phyloP scores from a whole-genome alignment of 257 asterid species.

The Leptodermis oblonga region DNA sequence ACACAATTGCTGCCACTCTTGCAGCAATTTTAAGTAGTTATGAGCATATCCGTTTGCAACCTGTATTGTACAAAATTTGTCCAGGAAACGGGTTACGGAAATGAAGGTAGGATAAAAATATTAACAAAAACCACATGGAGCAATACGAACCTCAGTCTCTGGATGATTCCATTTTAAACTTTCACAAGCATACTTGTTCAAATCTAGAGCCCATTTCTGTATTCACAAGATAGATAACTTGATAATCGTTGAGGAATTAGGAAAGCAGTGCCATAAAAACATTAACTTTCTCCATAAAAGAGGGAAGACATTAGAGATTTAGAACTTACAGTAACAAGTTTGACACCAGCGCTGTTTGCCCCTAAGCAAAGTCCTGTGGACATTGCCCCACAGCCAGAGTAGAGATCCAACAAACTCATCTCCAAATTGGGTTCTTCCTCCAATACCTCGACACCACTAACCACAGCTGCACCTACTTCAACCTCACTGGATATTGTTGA shows the following conservation, averaged over 20 bases:
- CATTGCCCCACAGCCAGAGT: constrained; percentile 98
- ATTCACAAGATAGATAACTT: neutral
- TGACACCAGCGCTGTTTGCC: constrained; percentile 56
- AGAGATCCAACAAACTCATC: constrained; percentile 56
- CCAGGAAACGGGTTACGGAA: neutral
- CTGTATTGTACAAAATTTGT: constrained; percentile 23
- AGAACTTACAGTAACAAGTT: constrained; percentile 62
- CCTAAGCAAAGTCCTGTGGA: constrained; percentile 86
- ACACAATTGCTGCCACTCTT: constrained; percentile 74
- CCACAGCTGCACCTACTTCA: constrained; percentile 19
- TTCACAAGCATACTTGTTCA: constrained; percentile 58
- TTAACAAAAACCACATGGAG: neutral
- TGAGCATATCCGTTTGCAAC: constrained; percentile 65
- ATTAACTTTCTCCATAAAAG: neutral
- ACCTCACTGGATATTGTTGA: constrained; percentile 59
- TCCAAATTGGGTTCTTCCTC: constrained; percentile 27
- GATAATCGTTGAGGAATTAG: neutral
- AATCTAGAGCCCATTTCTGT: constrained; percentile 95
- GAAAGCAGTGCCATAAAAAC: neutral
- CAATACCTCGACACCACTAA: constrained; percentile 13
- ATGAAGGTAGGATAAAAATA: neutral
- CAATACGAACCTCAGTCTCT: constrained; percentile 57
- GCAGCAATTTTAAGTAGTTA: constrained; percentile 43
- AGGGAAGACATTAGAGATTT: neutral
- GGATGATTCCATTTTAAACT: constrained; percentile 71